A percentile compares a stretch with the other conserved stretches of the same genome.
Conservation (phyloP, 2,329 filamentous ascomycete species). For the Fusarium sambucinum region DNA sequence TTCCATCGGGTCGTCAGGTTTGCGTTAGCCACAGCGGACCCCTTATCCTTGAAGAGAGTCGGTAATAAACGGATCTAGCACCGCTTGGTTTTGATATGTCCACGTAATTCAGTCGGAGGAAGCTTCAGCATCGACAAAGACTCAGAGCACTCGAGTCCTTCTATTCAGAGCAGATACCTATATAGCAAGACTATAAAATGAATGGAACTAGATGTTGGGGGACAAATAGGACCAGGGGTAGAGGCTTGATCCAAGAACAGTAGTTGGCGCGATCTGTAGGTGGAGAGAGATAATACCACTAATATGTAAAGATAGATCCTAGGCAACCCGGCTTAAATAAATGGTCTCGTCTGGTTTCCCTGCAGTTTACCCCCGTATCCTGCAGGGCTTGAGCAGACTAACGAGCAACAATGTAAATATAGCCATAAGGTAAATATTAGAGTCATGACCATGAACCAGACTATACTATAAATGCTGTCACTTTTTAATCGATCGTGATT, state of each 20-base stretch:
- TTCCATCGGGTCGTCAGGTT: neutral
- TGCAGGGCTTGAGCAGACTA: conserved; percentile 37
- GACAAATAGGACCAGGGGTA: conserved; percentile 15
- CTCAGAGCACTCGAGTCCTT: neutral
- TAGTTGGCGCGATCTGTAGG: conserved; percentile 46
- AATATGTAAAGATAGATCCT: conserved; percentile 31
- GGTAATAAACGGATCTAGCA: conserved; percentile 18
- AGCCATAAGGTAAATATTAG: conserved; percentile 17
- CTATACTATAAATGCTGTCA: neutral
- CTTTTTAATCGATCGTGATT: neutral
- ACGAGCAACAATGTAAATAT: conserved; percentile 17
- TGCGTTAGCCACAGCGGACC: conserved; percentile 16
- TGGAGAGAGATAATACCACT: conserved; percentile 43
- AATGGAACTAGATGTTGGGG: conserved; percentile 24
- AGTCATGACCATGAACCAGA: conserved; percentile 17
- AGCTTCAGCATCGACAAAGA: neutral
- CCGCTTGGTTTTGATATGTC: conserved; percentile 1
- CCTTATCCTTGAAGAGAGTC: conserved; percentile 11
- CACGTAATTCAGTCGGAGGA: neutral
- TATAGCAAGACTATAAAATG: neutral
- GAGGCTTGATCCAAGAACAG: conserved; percentile 29
- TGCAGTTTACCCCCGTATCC: conserved; percentile 23
- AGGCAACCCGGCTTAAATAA: conserved; percentile 3
- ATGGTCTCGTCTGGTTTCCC: conserved; percentile 16
- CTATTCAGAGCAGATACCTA: neutral